phyloP scores from a whole-genome alignment of 768 basidiomycete genomes.

The Neoboletus magnificus region DNA sequence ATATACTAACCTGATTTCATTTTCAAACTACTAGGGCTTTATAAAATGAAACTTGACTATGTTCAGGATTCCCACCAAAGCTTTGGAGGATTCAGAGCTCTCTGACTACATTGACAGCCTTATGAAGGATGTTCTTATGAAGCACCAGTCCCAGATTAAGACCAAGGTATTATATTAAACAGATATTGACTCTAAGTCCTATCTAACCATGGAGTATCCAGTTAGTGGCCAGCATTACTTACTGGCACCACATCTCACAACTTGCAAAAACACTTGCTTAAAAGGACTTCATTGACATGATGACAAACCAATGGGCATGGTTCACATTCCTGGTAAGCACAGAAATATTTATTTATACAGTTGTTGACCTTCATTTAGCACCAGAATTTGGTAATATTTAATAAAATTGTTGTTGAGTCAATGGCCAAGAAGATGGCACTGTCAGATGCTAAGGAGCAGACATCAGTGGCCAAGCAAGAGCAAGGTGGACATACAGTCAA shows the following conservation, averaged over 20 bases:
- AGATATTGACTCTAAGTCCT: neutral
- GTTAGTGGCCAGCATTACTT: neutral
- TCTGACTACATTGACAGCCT: neutral
- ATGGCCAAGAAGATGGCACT: neutral
- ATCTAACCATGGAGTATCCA: neutral
- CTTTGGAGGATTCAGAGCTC: neutral
- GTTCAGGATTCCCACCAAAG: neutral
- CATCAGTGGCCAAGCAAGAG: neutral
- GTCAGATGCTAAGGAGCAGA: neutral
- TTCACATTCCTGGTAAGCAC: neutral
- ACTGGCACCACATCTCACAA: neutral
- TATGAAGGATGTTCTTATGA: neutral
- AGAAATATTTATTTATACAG: accelerated
- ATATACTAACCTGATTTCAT: neutral
- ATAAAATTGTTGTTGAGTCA: neutral
- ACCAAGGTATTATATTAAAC: neutral
- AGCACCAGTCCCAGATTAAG: neutral
- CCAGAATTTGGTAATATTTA: neutral
- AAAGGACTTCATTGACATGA: neutral
- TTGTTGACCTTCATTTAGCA: neutral
- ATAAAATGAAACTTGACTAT: neutral
- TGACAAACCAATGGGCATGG: neutral
- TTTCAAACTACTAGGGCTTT: neutral
- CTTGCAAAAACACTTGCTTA: neutral
- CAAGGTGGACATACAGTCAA: neutral